Conservation (phyloP, 2,329 filamentous ascomycete species). For the Microcyclospora pomicola region DNA sequence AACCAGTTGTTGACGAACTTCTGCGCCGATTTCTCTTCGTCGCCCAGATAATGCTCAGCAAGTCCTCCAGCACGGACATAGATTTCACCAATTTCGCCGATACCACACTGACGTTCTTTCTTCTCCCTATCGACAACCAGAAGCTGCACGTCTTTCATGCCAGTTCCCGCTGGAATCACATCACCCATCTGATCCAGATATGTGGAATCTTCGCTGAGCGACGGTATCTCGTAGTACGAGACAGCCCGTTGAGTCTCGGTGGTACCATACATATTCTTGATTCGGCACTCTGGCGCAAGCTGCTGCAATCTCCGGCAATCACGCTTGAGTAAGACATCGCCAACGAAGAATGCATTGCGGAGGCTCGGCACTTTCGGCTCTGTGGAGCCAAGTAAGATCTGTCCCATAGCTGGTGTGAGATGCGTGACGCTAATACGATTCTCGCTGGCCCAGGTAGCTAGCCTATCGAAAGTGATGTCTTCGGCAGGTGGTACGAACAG, state of each 20-base stretch:
- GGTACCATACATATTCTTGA: constrained; percentile 79
- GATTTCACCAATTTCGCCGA: constrained; percentile 76
- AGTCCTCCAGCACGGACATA: constrained; percentile 71
- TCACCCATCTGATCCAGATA: constrained; percentile 55
- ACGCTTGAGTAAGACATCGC: constrained; percentile 72
- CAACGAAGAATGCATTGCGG: constrained; percentile 77
- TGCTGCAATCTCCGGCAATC: constrained; percentile 67
- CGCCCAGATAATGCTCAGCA: constrained; percentile 63
- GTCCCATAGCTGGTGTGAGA: constrained; percentile 90
- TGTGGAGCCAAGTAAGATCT: constrained; percentile 74
- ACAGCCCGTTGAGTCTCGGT: constrained; percentile 75
- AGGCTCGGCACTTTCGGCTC: constrained; percentile 51
- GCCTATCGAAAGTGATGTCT: constrained; percentile 70
- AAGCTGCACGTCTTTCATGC: constrained; percentile 81
- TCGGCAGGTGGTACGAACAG: constrained; percentile 67
- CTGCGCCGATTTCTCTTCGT: constrained; percentile 48
- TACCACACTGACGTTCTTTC: constrained; percentile 53
- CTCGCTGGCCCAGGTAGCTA: constrained; percentile 78
- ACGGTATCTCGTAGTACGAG: constrained; percentile 68
- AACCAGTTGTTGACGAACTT: constrained; percentile 87
- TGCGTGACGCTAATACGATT: constrained; percentile 68
- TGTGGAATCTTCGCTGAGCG: constrained; percentile 46
- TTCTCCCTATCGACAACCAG: constrained; percentile 64
- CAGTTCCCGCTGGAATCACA: constrained; percentile 67
- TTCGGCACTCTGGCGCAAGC: constrained; percentile 59